A percentile compares a stretch with the other conserved stretches of the same genome.
Conservation (phyloP, 345 rosid genomes). For the Noccaea bulbosa region DNA sequence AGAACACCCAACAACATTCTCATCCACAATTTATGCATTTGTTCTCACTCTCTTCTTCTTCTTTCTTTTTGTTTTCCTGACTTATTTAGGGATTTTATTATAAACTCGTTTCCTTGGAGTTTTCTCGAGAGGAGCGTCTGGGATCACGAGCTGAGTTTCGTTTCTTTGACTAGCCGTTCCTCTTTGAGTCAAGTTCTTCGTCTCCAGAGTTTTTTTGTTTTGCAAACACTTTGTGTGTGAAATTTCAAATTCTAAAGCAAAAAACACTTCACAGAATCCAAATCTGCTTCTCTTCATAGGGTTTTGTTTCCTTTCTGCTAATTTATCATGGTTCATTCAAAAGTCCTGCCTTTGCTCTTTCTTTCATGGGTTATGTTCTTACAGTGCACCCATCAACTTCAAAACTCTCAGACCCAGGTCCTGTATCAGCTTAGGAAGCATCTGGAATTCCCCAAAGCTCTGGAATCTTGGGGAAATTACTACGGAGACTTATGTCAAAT, state of each 20-base stretch:
- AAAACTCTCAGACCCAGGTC: slow-evolving; percentile 62
- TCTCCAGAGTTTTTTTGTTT: background rate
- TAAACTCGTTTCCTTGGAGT: slow-evolving; percentile 22
- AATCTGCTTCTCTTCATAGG: slow-evolving; percentile 37
- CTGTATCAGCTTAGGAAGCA: slow-evolving; percentile 81
- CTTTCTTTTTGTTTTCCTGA: slow-evolving; percentile 11
- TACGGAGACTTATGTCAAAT: slow-evolving; percentile 70
- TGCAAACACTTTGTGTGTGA: slow-evolving; percentile 20
- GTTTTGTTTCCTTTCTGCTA: slow-evolving; percentile 37
- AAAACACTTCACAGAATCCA: slow-evolving; percentile 10
- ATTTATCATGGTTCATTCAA: slow-evolving; percentile 45
- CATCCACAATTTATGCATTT: slow-evolving; percentile 30
- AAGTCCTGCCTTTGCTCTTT: slow-evolving; percentile 44
- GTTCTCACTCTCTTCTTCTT: slow-evolving; percentile 9
- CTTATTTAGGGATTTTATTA: slow-evolving; percentile 17
- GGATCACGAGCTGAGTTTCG: slow-evolving; percentile 41
- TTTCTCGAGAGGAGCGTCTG: slow-evolving; percentile 30
- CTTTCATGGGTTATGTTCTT: slow-evolving; percentile 52
- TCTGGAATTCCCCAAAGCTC: slow-evolving; percentile 72
- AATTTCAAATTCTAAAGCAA: background rate
- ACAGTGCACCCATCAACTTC: slow-evolving; percentile 57
- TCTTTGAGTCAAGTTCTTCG: slow-evolving; percentile 13
- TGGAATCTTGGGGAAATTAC: slow-evolving; percentile 66
- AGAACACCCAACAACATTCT: slow-evolving; percentile 37
- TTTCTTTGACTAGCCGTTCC: slow-evolving; percentile 30